Conservation (phyloP, 495 filamentous ascomycete species). For the Xylaria scruposa region DNA sequence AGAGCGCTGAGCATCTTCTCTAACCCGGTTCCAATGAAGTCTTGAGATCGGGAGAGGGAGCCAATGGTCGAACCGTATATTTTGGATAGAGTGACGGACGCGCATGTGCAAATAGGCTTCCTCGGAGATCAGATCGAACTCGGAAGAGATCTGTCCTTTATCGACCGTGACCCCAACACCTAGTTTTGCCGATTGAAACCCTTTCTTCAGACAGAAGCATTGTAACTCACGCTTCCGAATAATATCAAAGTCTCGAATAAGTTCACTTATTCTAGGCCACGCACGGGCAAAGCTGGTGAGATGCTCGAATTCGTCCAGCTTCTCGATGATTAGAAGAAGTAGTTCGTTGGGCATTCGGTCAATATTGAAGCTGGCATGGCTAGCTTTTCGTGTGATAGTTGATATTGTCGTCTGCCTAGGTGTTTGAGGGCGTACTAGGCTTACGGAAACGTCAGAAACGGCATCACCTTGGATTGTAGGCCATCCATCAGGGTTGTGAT, state of each 20-base stretch:
- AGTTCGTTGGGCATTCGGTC: slow-evolving; percentile 49
- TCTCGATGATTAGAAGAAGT: slow-evolving; percentile 45
- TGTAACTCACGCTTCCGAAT: slow-evolving; percentile 56
- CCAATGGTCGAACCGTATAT: slow-evolving; percentile 50
- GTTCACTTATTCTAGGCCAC: slow-evolving; percentile 42
- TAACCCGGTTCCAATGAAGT: slow-evolving; percentile 52
- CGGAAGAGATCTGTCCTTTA: slow-evolving; percentile 45
- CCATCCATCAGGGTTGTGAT: slow-evolving; percentile 24
- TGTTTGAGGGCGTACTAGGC: not conserved
- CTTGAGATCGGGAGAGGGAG: slow-evolving; percentile 56
- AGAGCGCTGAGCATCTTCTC: slow-evolving; percentile 27
- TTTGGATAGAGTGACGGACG: slow-evolving; percentile 49
- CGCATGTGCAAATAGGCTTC: slow-evolving; percentile 44
- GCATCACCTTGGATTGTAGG: not conserved
- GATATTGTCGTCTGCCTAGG: not conserved
- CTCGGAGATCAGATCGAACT: slow-evolving; percentile 57
- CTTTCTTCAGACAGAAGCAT: slow-evolving; percentile 58
- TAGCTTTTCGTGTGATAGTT: not conserved
- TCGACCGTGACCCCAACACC: slow-evolving; percentile 52
- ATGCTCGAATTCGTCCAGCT: slow-evolving; percentile 47
- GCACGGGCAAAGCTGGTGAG: slow-evolving; percentile 48
- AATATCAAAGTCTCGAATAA: slow-evolving; percentile 49
- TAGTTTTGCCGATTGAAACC: slow-evolving; percentile 46
- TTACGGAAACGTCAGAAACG: not conserved
- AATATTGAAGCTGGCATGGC: slow-evolving; percentile 23